Evolutionary conservation across 2,329 filamentous ascomycete genomes (phyloP), one percentile per base, ranked within the genome.

Genomic region (Phyllosticta paracitricarpa): DNA sequence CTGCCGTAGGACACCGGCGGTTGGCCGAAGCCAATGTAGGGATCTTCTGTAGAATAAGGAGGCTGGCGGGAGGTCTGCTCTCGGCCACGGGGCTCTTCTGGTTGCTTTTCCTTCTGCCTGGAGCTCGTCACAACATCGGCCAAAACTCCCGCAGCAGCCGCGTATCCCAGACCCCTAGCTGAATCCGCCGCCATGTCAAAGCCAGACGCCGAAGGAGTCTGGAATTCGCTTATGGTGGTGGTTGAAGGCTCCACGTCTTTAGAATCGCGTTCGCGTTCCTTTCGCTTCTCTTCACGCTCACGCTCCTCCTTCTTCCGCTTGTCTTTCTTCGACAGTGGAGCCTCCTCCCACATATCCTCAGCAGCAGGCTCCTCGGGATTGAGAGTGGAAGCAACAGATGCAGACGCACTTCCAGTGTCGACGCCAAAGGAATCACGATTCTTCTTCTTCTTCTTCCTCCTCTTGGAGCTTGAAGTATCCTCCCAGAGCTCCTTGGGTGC

Each of bases 391-490:
- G 40, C 3, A 48, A 48, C 40, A 48, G 40, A 48, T 4, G 40
- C 40, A n/a, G 40, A 48, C 5, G 40, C 40, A 6, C 40, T 48
- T 4, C n/a, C 40, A 48, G 40, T 48, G 62, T 77, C 75, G 53
- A 70, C 71, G 40, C 75, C 74, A 8, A 69, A 66, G 66, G 66
- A 63, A 54, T 65, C 60, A 66, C 67, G 14, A 19, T 68, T 68
- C 61, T 71, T 73, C 9, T 67, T 68, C 60, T 69, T 71, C 61
- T 70, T 72, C 63, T 60, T 64, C 64, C 72, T 71, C 63, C 66
- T 61, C 26, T 51, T 71, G 64, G 67, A 14, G 48, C 56, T 19
- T 6, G 66, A 56, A 30, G 62, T 54, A 25, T 58, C 58, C 35
- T 60, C 58, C 58, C 58, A 60, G 12, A 60, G 9, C n/a, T 56